phyloP scores from a whole-genome alignment of 1,284 basidiomycete genomes.

The Cryptococcus wingfieldii region DNA sequence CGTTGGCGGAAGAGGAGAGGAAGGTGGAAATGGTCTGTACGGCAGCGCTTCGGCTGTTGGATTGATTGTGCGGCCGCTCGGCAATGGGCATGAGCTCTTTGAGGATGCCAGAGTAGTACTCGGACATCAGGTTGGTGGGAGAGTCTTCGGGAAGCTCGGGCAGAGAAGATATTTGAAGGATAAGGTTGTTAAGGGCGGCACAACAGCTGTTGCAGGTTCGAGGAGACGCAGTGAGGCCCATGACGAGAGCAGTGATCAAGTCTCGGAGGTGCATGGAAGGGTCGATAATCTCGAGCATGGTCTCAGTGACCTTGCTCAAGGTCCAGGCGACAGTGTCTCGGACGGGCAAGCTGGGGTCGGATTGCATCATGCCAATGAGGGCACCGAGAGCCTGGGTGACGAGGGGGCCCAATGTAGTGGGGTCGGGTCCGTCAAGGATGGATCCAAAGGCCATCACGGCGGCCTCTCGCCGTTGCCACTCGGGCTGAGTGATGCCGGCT shows the following conservation, averaged over 20 bases:
- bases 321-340: conserved; percentile 99
- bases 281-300: conserved; percentile 81
- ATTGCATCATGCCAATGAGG: conserved; percentile 87
- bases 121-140: conserved; percentile 64
- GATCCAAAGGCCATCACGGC: conserved; percentile 98
- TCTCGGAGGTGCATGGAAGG: conserved; percentile 82
- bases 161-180: conserved; percentile 68
- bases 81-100: conserved; percentile 76
- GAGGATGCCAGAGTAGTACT: conserved; percentile 84
- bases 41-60: conserved; percentile 89
- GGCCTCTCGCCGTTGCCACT: conserved; percentile 95
- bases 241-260: conserved; percentile 77
- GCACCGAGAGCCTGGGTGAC: conserved; percentile 92
- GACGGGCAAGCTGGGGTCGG: conserved; percentile 76
- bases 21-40: conserved; percentile 92
- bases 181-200: conserved; percentile 94
- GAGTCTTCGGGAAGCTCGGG: conserved; percentile 53
- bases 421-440: conserved; percentile 93
- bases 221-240: conserved; percentile 63
- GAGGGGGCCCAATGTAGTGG: conserved; percentile 71
- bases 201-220: conserved; percentile 92
- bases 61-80: conserved; percentile 77
- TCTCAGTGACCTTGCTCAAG: conserved; percentile 88
- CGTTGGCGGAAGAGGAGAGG: conserved; percentile 72
- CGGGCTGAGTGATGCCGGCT: conserved; percentile 75